Evolutionary conservation across 2,329 filamentous ascomycete genomes (phyloP), one percentile per base, ranked within the genome.

Genomic region (Fusarium bulbicola): DNA sequence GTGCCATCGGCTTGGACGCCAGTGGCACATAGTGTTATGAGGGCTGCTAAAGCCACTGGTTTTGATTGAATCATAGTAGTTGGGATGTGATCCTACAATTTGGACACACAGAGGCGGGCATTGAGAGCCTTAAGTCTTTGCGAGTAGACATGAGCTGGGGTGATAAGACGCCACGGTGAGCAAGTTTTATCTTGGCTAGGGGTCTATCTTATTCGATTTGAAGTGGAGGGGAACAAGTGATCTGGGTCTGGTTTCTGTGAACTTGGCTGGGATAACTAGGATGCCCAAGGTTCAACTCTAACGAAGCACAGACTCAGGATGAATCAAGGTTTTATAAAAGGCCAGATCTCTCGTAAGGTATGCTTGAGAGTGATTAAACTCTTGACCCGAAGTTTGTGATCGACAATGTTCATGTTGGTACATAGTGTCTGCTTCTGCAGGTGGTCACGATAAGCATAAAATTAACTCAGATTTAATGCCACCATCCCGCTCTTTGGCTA

Each of bases 1-100:
- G 53, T 62, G 5, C 77, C 77, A 21, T 78, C 76, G 18, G 67
- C 52, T 47, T 63, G 28, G 6, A 59, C 34, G 9, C 40, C 52
- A 28, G 46, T 47, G 26, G 26, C n/a, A 16, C 40, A 59, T 34
- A 63, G n/a, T 15, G 26, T n/a, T 20, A 59, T 15, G n/a, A 63
- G n/a, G 59, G 15, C 20, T 39, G 59, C 39, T n/a, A 45, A 11
- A 26, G 20, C 34, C 34, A 39, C 16, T 32, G 4, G 42, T 18
- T n/a, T 45, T 24, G 52, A 16, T 11, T 34, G 40, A 26, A 9
- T 5, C 53, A 59, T 59, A 28, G 24, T 20, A 20, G 56, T 43
- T 24, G 16, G 43, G 42, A n/a, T 9, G 26, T n/a, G 26, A 28
- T 36, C 20, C 21, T 57, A 9, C 30, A 34, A 13, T 36, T n/a